Conservation (phyloP, 1,284 basidiomycete species). For the Tilletia walkeri region DNA sequence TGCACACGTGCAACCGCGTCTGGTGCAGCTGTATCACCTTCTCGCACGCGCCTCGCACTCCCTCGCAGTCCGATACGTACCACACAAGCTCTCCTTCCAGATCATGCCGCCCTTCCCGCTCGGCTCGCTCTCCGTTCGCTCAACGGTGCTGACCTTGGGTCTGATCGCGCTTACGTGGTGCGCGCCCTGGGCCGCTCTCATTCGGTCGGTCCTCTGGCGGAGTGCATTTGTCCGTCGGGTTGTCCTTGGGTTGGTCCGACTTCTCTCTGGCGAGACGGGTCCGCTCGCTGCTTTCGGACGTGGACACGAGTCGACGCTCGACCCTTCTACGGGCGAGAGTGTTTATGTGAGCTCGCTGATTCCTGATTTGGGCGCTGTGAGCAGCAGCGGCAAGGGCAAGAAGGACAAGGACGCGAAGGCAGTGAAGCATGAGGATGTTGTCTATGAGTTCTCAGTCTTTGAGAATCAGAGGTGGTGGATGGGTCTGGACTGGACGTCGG, state of each 20-base stretch:
- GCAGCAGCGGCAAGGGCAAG: slow-evolving; percentile 12
- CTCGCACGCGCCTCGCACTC: background rate
- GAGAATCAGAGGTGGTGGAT: slow-evolving; percentile 90
- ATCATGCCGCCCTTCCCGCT: slow-evolving; percentile 50
- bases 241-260: slow-evolving; percentile 24
- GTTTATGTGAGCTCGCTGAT: slow-evolving; percentile 8
- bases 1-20: background rate
- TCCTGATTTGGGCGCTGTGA: background rate
- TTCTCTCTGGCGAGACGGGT: slow-evolving; percentile 15
- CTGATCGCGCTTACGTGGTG: slow-evolving; percentile 51
- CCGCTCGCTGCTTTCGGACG: background rate
- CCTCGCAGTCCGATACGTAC: background rate
- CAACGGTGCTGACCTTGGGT: slow-evolving; percentile 44
- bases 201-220: slow-evolving; percentile 51
- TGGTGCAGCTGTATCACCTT: background rate
- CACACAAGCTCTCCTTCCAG: slow-evolving; percentile 19
- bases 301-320: background rate
- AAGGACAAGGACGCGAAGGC: slow-evolving; percentile 25
- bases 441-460: slow-evolving; percentile 62
- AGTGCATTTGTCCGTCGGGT: slow-evolving; percentile 43
- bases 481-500: slow-evolving; percentile 79
- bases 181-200: slow-evolving; percentile 50
- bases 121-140: slow-evolving; percentile 44
- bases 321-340: slow-evolving; percentile 5
- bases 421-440: slow-evolving; percentile 42